phyloP scores from a whole-genome alignment of 2,329 filamentous ascomycete species.

The Botrytis fragariae region DNA sequence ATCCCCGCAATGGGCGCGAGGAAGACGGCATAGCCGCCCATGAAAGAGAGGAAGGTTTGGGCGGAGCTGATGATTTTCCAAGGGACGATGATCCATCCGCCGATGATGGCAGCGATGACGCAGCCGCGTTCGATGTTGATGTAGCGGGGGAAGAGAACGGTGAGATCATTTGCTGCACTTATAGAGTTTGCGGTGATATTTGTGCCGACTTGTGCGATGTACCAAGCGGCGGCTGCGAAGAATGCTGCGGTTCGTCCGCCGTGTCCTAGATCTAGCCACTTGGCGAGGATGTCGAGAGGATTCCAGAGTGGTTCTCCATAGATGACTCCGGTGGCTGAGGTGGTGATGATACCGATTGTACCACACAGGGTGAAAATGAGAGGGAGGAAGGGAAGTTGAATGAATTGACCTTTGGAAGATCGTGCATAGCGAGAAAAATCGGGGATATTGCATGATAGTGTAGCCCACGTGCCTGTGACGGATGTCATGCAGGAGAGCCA shows the following conservation, averaged over 20 bases:
- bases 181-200: constrained; percentile 58
- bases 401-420: constrained; percentile 36
- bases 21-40: constrained; percentile 63
- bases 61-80: constrained; percentile 65
- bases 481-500: constrained; percentile 36
- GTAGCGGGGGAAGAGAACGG: constrained; percentile 51
- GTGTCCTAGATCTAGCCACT: constrained; percentile 46
- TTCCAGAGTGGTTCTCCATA: constrained; percentile 53
- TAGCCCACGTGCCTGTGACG: constrained; percentile 37
- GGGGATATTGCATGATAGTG: constrained; percentile 40
- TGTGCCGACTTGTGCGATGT: constrained; percentile 53
- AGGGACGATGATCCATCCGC: constrained; percentile 58
- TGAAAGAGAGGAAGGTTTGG: constrained; percentile 59
- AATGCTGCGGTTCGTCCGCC: constrained; percentile 46
- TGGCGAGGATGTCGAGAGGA: constrained; percentile 45
- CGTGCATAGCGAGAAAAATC: constrained; percentile 40
- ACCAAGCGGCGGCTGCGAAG: constrained; percentile 53
- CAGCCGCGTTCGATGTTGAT: constrained; percentile 57
- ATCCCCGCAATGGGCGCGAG: constrained; percentile 59
- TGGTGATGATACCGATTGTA: constrained; percentile 55
- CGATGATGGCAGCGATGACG: constrained; percentile 52
- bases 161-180: constrained; percentile 55
- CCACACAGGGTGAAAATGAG: constrained; percentile 36
- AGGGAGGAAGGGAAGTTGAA: constrained; percentile 42
- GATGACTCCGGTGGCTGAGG: constrained; percentile 52